Percentiles rank a stretch among this genome's conserved stretches.
Conservation (phyloP, 2,329 filamentous ascomycete genomes). For the Plectosphaerella cucumerina region DNA sequence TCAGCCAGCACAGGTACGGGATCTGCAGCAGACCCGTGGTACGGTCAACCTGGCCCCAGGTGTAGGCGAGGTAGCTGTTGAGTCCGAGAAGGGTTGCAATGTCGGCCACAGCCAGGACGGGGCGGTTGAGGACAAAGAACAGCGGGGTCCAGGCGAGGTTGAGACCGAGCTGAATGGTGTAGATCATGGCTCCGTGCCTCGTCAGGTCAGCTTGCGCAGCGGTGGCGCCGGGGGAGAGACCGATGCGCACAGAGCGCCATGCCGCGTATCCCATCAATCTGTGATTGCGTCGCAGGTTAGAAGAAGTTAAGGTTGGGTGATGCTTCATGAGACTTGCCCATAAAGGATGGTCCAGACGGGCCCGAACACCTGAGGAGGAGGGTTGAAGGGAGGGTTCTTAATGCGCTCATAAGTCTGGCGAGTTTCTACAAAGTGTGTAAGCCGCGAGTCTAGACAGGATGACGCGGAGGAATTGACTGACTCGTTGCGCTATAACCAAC, state of each 20-base stretch:
- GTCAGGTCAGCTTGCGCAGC: conserved; percentile 53
- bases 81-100: conserved; percentile 68
- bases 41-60: conserved; percentile 72
- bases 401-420: conserved; percentile 60
- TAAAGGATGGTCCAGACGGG: conserved; percentile 66
- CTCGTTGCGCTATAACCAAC: conserved; percentile 66
- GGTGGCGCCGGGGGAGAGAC: conserved; percentile 53
- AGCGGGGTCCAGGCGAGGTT: conserved; percentile 91
- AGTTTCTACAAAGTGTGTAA: conserved; percentile 24
- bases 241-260: conserved; percentile 67
- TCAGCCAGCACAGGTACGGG: conserved; percentile 82
- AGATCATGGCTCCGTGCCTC: conserved; percentile 70
- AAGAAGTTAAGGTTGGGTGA: background rate
- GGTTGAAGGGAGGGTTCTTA: conserved; percentile 62
- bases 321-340: conserved; percentile 28
- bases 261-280: conserved; percentile 83
- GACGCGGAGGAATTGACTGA: conserved; percentile 32
- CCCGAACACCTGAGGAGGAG: conserved; percentile 58
- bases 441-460: background rate
- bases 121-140: conserved; percentile 76
- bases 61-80: conserved; percentile 68
- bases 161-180: conserved; percentile 78
- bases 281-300: background rate
- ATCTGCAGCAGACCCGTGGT: conserved; percentile 69
- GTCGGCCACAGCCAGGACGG: conserved; percentile 70